Base-by-base conservation (phyloP, 495 filamentous ascomycete species). In the Penicillium paradoxum region DNA sequence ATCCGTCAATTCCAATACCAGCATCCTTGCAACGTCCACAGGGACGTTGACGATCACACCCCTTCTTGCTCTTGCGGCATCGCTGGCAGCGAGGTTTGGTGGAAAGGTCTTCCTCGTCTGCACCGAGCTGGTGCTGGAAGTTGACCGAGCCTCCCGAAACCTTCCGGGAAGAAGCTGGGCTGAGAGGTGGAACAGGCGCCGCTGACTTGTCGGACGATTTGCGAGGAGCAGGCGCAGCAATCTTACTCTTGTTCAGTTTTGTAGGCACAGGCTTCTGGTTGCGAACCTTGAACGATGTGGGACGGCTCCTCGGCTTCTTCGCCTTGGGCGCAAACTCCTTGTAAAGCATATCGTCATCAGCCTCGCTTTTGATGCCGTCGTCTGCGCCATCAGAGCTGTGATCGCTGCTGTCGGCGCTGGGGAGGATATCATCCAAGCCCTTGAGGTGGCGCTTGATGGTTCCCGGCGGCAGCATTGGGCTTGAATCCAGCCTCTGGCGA, bases 1-100 rank as follows among this genome's bases (percentile, higher is more conserved):
- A 98, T 43, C 89, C 86, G 36, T 97, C 91, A 47, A 90, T 81
- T 43, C 88, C 85, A 60, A 98, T 87, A 13, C 93, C 93, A 22
- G 95, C 93, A 73, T 98, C 93, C 65, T 89, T 89, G 82, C 93
- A 98, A 54, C 93, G 82, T 33, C 89, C 88, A 63, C 93, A 98
- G 10, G 93, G 93, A 36, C 93, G 84, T 63, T 96, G 91, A 48
- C 93, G 85, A 75, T 98, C 95, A 65, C 93, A 98, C 6, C 93
- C 93, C 72, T 98, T 98, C 79, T 98, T 98, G 68, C 91, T 97
- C 81, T 97, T 97, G 55, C 93, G 86, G 76, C 93, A 98, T 40
- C 93, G 88, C 66, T 97, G 93, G 78, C 93, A 98, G 57, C 93
- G 91, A 25, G 93, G 93, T 72, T 97, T 96, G 33, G 87, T 89